These are phyloP conservation scores for Gracilaria caudata DNA, from an alignment of 23 red algal species.

Conservation along the genomic window DNA sequence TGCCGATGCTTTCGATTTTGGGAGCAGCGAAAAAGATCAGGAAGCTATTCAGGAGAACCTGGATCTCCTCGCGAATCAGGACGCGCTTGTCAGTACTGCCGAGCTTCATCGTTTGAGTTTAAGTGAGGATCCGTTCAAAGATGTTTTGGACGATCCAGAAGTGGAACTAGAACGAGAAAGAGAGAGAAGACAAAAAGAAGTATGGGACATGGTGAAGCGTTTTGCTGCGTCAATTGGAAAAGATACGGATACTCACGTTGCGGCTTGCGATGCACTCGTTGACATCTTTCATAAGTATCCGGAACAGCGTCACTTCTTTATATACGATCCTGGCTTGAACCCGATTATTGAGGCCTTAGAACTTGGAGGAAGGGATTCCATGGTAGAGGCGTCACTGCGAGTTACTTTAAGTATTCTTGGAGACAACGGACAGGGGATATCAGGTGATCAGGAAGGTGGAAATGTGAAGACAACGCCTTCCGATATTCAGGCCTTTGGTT, in stretches of 20 bases:
- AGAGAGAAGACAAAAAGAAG: constrained; percentile 61
- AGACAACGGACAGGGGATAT: not conserved
- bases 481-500: constrained; percentile 46
- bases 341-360: constrained; percentile 76
- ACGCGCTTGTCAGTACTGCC: not conserved
- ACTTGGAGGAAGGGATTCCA: constrained; percentile 34
- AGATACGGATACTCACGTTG: constrained; percentile 32
- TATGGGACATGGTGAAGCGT: constrained; percentile 62
- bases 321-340: constrained; percentile 73
- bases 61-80: constrained; percentile 8
- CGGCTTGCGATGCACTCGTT: constrained; percentile 58
- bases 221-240: constrained; percentile 46
- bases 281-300: constrained; percentile 67
- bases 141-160: constrained; percentile 76
- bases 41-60: constrained; percentile 20
- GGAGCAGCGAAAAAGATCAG: not conserved
- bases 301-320: constrained; percentile 68
- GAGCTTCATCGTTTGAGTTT: constrained; percentile 31
- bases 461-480: not conserved
- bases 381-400: constrained; percentile 49
- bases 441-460: not conserved
- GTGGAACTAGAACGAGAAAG: constrained; percentile 69
- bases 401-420: constrained; percentile 58
- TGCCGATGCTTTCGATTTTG: constrained; percentile 11
- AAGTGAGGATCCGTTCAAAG: constrained; percentile 72